phyloP scores from a whole-genome alignment of 495 filamentous ascomycete species.

The Hypoxylon fuscum region DNA sequence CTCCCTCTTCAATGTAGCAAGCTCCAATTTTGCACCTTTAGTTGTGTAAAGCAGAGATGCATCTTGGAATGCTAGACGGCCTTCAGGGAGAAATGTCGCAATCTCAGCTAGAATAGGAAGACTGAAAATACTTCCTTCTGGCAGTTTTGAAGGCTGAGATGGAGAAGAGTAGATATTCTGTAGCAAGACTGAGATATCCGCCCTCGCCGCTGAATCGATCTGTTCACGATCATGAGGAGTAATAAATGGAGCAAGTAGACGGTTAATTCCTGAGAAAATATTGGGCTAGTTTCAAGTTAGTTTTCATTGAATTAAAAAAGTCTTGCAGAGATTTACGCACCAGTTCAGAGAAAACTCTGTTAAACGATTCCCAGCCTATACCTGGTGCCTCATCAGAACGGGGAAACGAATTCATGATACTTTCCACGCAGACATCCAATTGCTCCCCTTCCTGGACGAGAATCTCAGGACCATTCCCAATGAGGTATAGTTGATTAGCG shows the following conservation, averaged over 20 bases:
- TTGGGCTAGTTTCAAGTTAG: neutral
- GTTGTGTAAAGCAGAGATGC: neutral
- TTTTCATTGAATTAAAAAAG: neutral
- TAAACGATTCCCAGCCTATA: neutral
- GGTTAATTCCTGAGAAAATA: neutral
- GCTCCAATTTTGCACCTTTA: neutral
- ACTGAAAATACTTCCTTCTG: neutral
- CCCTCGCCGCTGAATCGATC: neutral
- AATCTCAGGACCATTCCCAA: neutral
- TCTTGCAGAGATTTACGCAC: neutral
- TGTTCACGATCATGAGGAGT: neutral
- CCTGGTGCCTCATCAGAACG: neutral
- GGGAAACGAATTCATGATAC: neutral
- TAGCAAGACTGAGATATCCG: neutral
- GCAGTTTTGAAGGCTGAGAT: neutral
- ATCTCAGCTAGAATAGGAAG: neutral
- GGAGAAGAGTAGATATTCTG: neutral
- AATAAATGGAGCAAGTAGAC: neutral
- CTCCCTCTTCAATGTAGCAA: neutral
- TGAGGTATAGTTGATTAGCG: neutral
- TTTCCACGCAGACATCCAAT: neutral
- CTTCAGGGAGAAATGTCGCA: neutral
- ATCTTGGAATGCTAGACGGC: neutral
- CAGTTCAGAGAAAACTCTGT: neutral
- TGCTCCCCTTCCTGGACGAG: neutral